Base-by-base conservation (phyloP, 257 asterid genomes). In the Thymus mandschuricus region DNA sequence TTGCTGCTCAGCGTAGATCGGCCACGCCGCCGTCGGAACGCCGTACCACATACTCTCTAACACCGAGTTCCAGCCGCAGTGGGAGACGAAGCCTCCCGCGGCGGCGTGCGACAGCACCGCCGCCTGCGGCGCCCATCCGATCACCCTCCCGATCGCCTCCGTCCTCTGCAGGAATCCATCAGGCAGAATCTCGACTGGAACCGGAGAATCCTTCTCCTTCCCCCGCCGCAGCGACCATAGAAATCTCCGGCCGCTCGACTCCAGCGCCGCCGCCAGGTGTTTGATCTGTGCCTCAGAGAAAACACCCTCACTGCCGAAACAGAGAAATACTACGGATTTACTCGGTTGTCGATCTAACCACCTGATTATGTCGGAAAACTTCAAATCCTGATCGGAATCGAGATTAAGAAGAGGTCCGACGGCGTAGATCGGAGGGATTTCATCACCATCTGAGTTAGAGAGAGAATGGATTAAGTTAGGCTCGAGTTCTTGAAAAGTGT, bases 251-350 rank as follows among this genome's bases (percentile, higher is more conserved):
- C 86, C 86, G 38, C 83, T 69, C 0, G 62, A 71, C 72, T 84
- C 96, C 1, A 84, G 43, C 1, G 83, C 92, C 27, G 1, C 0
- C 1, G 92, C 85, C 5, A 86, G 81, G 68, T 83, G 89, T 68
- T 70, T 82, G 71, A 84, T 86, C 67, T 88, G 89, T 5, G 68
- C n/a, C 40, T 43, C 82, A 6, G 68, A 61, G 75, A 87, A 81
- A 62, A 71, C 69, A 0, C 89, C 89, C 73, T 60, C 60, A 6
- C 80, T 84, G 7, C 92, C 92, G n/a, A 87, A 87, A 66, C 92
- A 87, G 28, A 87, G 65, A 72, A 87, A 84, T 35, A 81, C 80
- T 0, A 87, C 89, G 0, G 90, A 85, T 0, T 28, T 59, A 7
- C 9, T 10, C 0, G 81, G 83, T 45, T 82, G 90, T 0, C 13